Evolutionary conservation across 2,329 filamentous ascomycete species (phyloP).

Genomic region (Didymella exigua): DNA sequence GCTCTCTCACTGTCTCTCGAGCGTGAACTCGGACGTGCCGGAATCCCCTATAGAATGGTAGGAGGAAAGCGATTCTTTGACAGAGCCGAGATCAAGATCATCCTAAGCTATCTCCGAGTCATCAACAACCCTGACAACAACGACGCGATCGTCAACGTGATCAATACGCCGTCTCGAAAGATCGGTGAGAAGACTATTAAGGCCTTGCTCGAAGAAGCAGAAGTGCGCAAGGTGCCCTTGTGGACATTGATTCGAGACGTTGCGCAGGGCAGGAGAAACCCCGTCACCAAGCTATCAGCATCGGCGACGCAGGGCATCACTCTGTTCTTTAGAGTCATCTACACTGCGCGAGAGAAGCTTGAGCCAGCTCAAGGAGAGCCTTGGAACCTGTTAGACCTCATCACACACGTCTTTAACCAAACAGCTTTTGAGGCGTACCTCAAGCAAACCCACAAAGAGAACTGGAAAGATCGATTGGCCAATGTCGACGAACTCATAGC

Average conservation of each 20-base stretch:
- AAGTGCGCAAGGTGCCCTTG: constrained; percentile 69
- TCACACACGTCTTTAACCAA: constrained; percentile 65
- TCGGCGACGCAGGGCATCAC: constrained; percentile 63
- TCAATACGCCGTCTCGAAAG: constrained; percentile 82
- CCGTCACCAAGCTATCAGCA: constrained; percentile 61
- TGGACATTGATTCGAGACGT: constrained; percentile 74
- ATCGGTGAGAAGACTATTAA: constrained; percentile 82
- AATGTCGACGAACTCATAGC: constrained; percentile 88
- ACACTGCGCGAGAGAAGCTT: constrained; percentile 62
- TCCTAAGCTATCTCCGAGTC: constrained; percentile 87
- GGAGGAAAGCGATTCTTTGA: constrained; percentile 92
- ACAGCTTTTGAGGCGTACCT: constrained; percentile 77
- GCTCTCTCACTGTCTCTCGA: constrained; percentile 86
- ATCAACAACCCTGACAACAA: constrained; percentile 86
- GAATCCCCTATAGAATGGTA: constrained; percentile 90
- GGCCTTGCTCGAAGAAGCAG: constrained; percentile 75
- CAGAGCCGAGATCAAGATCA: constrained; percentile 81
- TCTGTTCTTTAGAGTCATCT: constrained; percentile 64
- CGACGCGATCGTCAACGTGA: constrained; percentile 79
- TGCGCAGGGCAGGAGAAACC: constrained; percentile 58
- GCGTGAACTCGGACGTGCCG: constrained; percentile 75
- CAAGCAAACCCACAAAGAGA: constrained; percentile 69
- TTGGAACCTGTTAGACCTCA: constrained; percentile 53
- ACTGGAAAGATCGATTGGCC: constrained; percentile 73
- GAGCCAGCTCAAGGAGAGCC: constrained; percentile 49